Conservation (phyloP, 495 filamentous ascomycete genomes). For the Penicillium pulvis region DNA sequence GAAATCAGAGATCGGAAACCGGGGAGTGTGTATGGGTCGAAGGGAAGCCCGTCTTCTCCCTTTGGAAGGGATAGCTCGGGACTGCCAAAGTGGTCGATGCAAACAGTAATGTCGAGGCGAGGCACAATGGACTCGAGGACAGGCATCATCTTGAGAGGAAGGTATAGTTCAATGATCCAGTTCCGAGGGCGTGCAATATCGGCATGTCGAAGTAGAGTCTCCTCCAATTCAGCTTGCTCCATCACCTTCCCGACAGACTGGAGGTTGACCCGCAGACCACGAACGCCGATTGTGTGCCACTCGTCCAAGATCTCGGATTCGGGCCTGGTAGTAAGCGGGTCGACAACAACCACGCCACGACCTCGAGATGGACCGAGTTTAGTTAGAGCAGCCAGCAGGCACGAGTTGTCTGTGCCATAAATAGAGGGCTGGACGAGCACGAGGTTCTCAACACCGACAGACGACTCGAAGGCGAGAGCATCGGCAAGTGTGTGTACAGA, state of each 20-base stretch:
- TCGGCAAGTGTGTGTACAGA: constrained; percentile 40
- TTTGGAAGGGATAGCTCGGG: constrained; percentile 33
- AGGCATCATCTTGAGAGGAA: constrained; percentile 43
- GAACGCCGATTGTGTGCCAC: constrained; percentile 53
- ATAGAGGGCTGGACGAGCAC: constrained; percentile 55
- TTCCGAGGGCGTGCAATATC: constrained; percentile 42
- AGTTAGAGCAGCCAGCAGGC: constrained; percentile 47
- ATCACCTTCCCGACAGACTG: constrained; percentile 46
- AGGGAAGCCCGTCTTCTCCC: constrained; percentile 9
- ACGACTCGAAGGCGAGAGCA: constrained; percentile 42
- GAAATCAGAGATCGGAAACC: constrained; percentile 47
- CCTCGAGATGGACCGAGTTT: constrained; percentile 43
- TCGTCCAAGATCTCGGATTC: constrained; percentile 33
- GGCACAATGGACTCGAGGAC: constrained; percentile 46
- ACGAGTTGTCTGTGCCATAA: constrained; percentile 56
- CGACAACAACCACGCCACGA: constrained; percentile 53
- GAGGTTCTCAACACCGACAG: constrained; percentile 43
- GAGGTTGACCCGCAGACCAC: constrained; percentile 54
- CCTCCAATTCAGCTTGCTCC: constrained; percentile 34
- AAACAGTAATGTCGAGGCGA: constrained; percentile 44
- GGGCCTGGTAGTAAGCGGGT: constrained; percentile 36
- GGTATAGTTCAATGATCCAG: constrained; percentile 54
- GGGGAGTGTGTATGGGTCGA: constrained; percentile 43
- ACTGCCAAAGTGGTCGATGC: constrained; percentile 55
- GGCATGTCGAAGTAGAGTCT: constrained; percentile 43